phyloP scores from a whole-genome alignment of 495 filamentous ascomycete species.

The Penicillium odoratum region DNA sequence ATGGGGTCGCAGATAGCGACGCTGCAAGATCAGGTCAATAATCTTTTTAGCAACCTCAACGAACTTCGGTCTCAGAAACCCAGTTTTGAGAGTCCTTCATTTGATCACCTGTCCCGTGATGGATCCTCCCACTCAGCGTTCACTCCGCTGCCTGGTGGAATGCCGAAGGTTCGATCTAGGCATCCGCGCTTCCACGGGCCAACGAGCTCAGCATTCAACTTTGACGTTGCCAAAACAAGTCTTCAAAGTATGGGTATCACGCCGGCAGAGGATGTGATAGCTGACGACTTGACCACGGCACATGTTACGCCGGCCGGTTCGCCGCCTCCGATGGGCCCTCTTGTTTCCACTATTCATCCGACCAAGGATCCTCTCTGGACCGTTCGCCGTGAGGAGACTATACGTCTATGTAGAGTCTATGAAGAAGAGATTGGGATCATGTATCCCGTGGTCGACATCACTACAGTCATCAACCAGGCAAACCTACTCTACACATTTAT shows the following conservation, averaged over 20 bases:
- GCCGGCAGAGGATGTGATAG: constrained; percentile 53
- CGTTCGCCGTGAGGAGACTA: constrained; percentile 67
- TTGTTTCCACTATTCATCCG: constrained; percentile 37
- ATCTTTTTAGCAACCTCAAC: constrained; percentile 67
- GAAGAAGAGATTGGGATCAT: constrained; percentile 85
- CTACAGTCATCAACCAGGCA: constrained; percentile 62
- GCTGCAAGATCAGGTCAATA: constrained; percentile 84
- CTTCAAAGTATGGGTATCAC: constrained; percentile 85
- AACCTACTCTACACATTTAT: constrained; percentile 68
- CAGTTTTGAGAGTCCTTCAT: constrained; percentile 34
- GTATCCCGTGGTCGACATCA: constrained; percentile 79
- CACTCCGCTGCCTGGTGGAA: constrained; percentile 33
- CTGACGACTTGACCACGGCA: constrained; percentile 54
- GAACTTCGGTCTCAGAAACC: constrained; percentile 54
- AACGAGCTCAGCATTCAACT: constrained; percentile 80
- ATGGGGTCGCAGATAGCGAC: constrained; percentile 71
- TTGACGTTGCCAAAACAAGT: constrained; percentile 84
- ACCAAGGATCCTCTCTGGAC: constrained; percentile 75
- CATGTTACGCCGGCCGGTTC: constrained; percentile 53
- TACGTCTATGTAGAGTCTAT: constrained; percentile 69
- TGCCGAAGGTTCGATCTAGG: constrained; percentile 39
- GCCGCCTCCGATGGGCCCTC: constrained; percentile 46
- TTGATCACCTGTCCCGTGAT: constrained; percentile 42
- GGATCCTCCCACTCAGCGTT: constrained; percentile 40
- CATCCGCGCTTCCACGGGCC: constrained; percentile 79